phyloP scores from a whole-genome alignment of 192 early-diverging fungal species.

The Coemansia sp. region DNA sequence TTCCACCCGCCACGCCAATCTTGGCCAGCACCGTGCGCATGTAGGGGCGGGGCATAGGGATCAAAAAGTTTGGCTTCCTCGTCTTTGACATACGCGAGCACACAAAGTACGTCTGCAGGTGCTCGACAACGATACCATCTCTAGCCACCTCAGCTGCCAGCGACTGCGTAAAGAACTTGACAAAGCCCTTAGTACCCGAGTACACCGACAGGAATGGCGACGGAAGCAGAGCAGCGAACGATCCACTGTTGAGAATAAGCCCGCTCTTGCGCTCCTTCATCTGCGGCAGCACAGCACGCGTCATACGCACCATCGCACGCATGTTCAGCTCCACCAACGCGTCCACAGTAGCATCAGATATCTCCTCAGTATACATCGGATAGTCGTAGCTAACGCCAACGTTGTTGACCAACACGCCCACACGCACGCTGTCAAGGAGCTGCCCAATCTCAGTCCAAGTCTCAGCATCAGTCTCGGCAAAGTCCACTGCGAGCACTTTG shows the following conservation, averaged over 20 bases:
- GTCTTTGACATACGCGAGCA: constrained; percentile 95
- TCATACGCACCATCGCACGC: constrained; percentile 80
- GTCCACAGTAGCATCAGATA: constrained; percentile 63
- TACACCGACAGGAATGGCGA: constrained; percentile 88
- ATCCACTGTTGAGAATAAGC: constrained; percentile 92
- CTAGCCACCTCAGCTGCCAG: constrained; percentile 77
- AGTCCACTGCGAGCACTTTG: constrained; percentile 79
- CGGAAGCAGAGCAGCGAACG: constrained; percentile 83
- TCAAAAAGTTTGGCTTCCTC: constrained; percentile 71
- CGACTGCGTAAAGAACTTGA: constrained; percentile 88
- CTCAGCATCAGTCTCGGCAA: constrained; percentile 55
- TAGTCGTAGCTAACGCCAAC: constrained; percentile 92
- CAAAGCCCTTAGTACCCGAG: constrained; percentile 92
- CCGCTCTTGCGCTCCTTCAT: constrained; percentile 80
- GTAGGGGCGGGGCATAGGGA: constrained; percentile 82
- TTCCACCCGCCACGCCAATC: constrained; percentile 70
- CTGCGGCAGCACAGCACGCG: constrained; percentile 74
- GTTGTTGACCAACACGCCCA: constrained; percentile 84
- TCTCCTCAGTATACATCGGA: constrained; percentile 85
- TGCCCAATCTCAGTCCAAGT: constrained; percentile 71
- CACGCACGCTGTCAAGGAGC: constrained; percentile 58
- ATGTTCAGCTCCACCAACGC: constrained; percentile 88
- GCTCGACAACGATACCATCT: constrained; percentile 81
- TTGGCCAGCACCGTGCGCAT: constrained; percentile 71
- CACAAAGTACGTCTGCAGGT: constrained; percentile 96